Evolutionary conservation across 768 basidiomycete species (phyloP), one percentile per base, ranked within the genome.

Genomic region (Amylocystis lapponica): DNA sequence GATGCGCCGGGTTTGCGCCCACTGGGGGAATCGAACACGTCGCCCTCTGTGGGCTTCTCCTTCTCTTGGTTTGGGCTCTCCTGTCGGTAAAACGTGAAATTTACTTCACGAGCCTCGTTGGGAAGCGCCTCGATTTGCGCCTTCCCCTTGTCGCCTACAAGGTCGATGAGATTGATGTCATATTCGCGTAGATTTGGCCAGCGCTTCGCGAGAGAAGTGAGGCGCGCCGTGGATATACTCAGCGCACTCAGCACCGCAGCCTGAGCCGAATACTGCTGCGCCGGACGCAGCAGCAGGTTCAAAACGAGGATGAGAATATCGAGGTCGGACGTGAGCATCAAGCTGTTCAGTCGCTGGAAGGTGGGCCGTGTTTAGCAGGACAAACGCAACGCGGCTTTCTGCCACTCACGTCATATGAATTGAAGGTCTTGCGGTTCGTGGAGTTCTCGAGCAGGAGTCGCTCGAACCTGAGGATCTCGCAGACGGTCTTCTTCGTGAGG

Each of bases 351-450:
- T 48, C 93, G 87, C 95, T 99, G 58, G 13, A 55, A 30, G 22
- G 14, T 27, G 16, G 38, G 25, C 9, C 36, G 29, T 5, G 14
- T 30, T 39, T 8, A 50, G 34, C 19, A 25, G 12, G 33, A 26
- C 17, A 31, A 3, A 5, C 17, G n/a, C n/a, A 21, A 34, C 32
- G 21, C 14, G 32, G 13, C 20, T n/a, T 19, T 12, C 13, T 6
- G 41, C 36, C n/a, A 70, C 92, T 66, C 66, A 98, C 95, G 62
- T 99, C 96, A 65, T 96, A 99, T 4, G 92, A 95, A 47, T 79
- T 83, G 66, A 85, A 99, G 45, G 93, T 87, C 70, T 97, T 98
- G 57, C 96, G 74, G 61, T 95, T 98, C 30, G 96, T 99, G 36
- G 93, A 95, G 63, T 97, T 96, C 68, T 98, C 96, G 56, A 99